Base-by-base conservation (phyloP, 345 rosid genomes). In the Eucalyptus sp. region DNA sequence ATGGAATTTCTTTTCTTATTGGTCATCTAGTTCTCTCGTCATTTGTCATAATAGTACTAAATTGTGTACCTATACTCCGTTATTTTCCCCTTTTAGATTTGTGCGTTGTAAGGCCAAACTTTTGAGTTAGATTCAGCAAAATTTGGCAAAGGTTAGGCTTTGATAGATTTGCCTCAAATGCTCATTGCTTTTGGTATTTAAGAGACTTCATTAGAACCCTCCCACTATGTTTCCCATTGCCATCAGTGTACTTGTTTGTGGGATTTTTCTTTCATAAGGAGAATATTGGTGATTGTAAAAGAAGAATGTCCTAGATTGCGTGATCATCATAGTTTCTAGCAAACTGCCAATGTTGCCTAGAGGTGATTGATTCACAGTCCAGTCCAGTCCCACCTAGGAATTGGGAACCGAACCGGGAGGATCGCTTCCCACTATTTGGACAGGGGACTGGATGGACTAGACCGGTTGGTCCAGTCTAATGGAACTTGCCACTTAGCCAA, bases 401-500 rank as follows among this genome's bases (percentile, higher is more conserved):
- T 1, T 0, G 0, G 0, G 8, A 51, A 51, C 9, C 2, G 0
- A 51, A 51, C 1, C 0, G 4, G 8, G 22, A 51, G 56, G 56
- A 51, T 51, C 4, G 9, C 56, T 51, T 51, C 22, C 56, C 56
- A 51, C 56, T 51, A 16, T 7, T 17, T 51, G 9, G 56, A 51
- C 0, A 51, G 2, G 54, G 22, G 54, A 6, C 3, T 0, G 1
- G 4, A 51, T 0, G 1, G 8, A 16, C 8, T 51, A 0, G 54
- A 51, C 2, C 0, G 1, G 4, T 51, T 51, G 20, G 54, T 6
- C 20, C 4, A 16, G 0, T 51, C 22, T 51, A 51, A 51, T 51
- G 54, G 54, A 16, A 51, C 54, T 51, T 51, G 3, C 54, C 20
- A 16, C 54, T 51, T 6, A 51, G 20, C 54, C 54, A 51, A 51